A percentile compares a stretch with the other conserved stretches of the same genome.
phyloP scores from a whole-genome alignment of 2,329 filamentous ascomycete species.

The Drechmeria coniospora region DNA sequence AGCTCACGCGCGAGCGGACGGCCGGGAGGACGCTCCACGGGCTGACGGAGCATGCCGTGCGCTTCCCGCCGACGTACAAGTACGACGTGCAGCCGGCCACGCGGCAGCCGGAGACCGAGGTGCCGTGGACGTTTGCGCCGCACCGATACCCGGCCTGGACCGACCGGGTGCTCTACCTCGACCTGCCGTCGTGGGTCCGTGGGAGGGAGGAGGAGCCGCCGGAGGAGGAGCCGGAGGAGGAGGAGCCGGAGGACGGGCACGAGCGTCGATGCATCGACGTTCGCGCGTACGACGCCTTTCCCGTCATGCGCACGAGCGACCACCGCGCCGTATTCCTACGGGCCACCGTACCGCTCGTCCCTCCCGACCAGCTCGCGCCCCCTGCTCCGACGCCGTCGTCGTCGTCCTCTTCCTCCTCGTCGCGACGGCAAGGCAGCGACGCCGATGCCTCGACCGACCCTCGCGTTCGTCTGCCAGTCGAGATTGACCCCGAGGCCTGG shows the following conservation, averaged over 20 bases:
- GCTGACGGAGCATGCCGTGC: slow-evolving; percentile 56
- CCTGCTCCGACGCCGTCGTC: too few relatives aligned
- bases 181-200: slow-evolving; percentile 38
- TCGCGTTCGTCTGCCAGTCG: slow-evolving; percentile 29
- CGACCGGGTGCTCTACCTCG: slow-evolving; percentile 71
- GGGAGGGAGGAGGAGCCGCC: slow-evolving; percentile 10
- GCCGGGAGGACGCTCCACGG: slow-evolving; percentile 63
- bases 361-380: slow-evolving; percentile 22
- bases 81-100: slow-evolving; percentile 37
- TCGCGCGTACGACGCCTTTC: slow-evolving; percentile 58
- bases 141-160: slow-evolving; percentile 90
- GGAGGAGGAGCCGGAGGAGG: too few relatives aligned
- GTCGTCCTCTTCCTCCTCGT: too few relatives aligned
- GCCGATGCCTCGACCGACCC: slow-evolving; percentile 20
- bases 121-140: slow-evolving; percentile 57
- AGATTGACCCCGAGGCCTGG: slow-evolving; percentile 40
- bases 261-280: too few relatives aligned
- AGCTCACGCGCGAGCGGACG: slow-evolving; percentile 56
- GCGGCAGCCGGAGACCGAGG: slow-evolving; percentile 14
- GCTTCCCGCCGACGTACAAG: slow-evolving; percentile 91
- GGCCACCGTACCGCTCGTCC: slow-evolving; percentile 46
- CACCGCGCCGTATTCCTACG: slow-evolving; percentile 72
- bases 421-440: slow-evolving; percentile 2
- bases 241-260: too few relatives aligned
- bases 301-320: slow-evolving; percentile 69